These are phyloP conservation scores for Russula virescens DNA, from an alignment of 768 basidiomycete species.

Conservation along the genomic window DNA sequence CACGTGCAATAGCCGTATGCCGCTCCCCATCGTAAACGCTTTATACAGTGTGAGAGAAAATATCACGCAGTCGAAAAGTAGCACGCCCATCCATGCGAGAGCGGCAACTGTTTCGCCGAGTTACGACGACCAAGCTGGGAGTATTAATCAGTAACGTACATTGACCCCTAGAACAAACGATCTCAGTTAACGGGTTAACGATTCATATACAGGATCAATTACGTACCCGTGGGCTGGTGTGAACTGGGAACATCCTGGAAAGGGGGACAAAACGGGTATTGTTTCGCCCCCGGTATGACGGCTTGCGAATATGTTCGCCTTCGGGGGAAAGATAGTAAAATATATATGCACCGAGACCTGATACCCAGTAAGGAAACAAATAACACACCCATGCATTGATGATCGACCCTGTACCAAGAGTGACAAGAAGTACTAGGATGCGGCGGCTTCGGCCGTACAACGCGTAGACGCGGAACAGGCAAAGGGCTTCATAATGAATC, in stretches of 20 bases:
- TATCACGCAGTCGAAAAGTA: constrained; percentile 7
- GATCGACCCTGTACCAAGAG: not conserved
- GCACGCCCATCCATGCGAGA: constrained; percentile 11
- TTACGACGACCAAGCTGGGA: not conserved
- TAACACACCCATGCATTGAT: too few species aligned
- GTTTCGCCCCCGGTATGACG: not conserved
- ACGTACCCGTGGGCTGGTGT: constrained; percentile 5
- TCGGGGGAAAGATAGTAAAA: not conserved
- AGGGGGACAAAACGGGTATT: not conserved
- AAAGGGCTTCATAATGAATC: not conserved
- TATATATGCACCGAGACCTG: too few species aligned
- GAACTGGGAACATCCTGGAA: constrained; percentile 8
- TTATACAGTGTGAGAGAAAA: constrained; percentile 16
- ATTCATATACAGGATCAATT: not conserved
- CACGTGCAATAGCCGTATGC: constrained; percentile 8
- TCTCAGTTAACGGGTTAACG: not conserved
- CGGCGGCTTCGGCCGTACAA: constrained; percentile 7
- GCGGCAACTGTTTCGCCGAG: not conserved
- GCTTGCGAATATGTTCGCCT: not conserved
- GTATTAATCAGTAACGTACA: not conserved
- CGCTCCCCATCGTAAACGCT: constrained; percentile 10
- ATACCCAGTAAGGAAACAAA: too few species aligned
- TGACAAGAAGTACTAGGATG: not conserved
- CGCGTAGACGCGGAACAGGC: constrained; percentile 5
- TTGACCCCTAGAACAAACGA: not conserved